A percentile compares a stretch with the other conserved stretches of the same genome.
These are phyloP conservation scores for Vanrija pseudolonga DNA, from an alignment of 1,284 basidiomycete species.

Conservation along the genomic window DNA sequence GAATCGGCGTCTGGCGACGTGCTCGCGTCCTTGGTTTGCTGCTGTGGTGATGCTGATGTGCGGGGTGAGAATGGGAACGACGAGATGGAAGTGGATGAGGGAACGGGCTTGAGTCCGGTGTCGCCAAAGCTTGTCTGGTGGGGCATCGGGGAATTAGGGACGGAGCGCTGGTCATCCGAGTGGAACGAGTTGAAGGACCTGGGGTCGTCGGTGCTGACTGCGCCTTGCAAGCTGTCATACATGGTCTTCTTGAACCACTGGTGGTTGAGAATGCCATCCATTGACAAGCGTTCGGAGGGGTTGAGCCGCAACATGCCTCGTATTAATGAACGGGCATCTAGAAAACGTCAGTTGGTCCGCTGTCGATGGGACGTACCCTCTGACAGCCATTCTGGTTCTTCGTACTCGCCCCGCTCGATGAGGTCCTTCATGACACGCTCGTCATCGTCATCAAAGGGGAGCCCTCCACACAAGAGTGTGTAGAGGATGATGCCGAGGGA, in stretches of 20 bases:
- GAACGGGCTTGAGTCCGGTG: not conserved
- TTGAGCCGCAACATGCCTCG: constrained; percentile 75
- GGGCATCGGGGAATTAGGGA: constrained; percentile 10
- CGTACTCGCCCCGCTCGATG: constrained; percentile 82
- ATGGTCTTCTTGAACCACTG: constrained; percentile 74
- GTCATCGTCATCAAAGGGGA: constrained; percentile 98
- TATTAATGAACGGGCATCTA: constrained; percentile 80
- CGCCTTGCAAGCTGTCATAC: constrained; percentile 39
- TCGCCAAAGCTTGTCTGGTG: not conserved
- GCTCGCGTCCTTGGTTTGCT: not conserved
- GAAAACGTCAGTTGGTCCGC: constrained; percentile 11
- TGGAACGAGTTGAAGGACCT: constrained; percentile 18
- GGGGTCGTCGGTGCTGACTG: constrained; percentile 24
- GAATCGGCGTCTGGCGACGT: constrained; percentile 17
- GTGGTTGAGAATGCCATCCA: constrained; percentile 81
- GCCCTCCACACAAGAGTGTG: constrained; percentile 83
- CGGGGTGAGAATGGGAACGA: constrained; percentile 24
- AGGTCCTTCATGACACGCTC: constrained; percentile 82
- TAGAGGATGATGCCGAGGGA: constrained; percentile 94
- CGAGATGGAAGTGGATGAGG: constrained; percentile 7
- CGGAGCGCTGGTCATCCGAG: constrained; percentile 12
- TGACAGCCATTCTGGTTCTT: constrained; percentile 87
- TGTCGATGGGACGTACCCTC: constrained; percentile 56
- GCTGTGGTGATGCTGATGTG: constrained; percentile 28
- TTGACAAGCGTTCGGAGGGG: constrained; percentile 68